Conservation (phyloP, 768 basidiomycete genomes). For the Gautieria morchelliformis region DNA sequence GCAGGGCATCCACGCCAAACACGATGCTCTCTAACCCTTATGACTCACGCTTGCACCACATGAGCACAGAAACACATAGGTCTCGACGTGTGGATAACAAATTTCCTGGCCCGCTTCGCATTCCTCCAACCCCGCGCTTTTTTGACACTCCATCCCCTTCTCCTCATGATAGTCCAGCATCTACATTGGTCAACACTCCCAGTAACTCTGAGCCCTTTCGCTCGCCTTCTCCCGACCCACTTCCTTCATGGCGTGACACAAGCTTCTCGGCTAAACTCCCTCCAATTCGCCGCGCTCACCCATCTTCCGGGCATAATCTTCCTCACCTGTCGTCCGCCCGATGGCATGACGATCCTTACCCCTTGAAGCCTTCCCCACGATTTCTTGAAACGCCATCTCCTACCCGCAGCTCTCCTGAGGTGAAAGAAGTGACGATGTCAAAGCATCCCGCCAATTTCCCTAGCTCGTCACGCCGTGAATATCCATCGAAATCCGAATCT, state of each 20-base stretch:
- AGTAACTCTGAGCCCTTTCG: background rate
- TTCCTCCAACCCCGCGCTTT: background rate
- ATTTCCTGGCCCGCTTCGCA: conserved; percentile 5
- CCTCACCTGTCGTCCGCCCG: conserved; percentile 1
- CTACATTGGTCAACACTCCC: background rate
- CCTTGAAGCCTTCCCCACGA: background rate
- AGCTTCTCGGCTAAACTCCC: background rate
- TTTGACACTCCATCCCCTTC: background rate
- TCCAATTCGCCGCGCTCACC: background rate
- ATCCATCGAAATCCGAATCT: background rate
- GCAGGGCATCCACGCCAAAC: background rate
- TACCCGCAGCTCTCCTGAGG: background rate
- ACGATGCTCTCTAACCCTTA: background rate
- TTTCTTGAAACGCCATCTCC: background rate
- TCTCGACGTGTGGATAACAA: background rate
- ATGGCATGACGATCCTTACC: background rate
- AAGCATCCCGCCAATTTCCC: background rate
- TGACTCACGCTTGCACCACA: background rate
- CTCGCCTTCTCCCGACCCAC: background rate
- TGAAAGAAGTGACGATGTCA: background rate
- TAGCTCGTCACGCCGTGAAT: background rate
- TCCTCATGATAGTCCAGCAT: background rate
- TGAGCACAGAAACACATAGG: background rate
- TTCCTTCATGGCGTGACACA: background rate
- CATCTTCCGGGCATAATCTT: background rate